Evolutionary conservation across 768 basidiomycete genomes (phyloP).

Genomic region (Rhizopogon vinicolor): DNA sequence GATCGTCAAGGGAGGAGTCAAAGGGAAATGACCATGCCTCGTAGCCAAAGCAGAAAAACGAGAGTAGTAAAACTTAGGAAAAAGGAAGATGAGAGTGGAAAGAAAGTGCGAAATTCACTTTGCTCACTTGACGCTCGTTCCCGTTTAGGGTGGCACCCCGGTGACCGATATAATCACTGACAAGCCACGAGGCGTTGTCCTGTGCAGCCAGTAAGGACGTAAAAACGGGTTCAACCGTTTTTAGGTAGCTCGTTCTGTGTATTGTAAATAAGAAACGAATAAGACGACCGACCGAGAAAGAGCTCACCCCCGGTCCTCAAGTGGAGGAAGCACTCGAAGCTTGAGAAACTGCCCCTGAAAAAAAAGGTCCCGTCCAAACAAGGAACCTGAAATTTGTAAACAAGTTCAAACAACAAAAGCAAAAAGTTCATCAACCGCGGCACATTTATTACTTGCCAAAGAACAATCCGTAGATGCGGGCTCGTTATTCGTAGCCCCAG

Average conservation of each 20-base stretch:
- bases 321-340: background rate
- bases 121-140: conserved; percentile 9
- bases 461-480: too few relatives aligned
- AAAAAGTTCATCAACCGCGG: too few relatives aligned
- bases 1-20: conserved; percentile 8
- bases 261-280: background rate
- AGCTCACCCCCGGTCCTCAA: background rate
- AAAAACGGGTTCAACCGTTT: background rate
- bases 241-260: background rate
- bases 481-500: too few relatives aligned
- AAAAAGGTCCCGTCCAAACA: background rate
- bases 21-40: conserved; percentile 11
- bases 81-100: conserved; percentile 5
- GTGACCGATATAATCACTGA: background rate
- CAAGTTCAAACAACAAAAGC: background rate
- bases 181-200: background rate
- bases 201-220: background rate
- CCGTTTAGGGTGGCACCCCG: conserved; percentile 6
- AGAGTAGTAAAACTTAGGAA: background rate
- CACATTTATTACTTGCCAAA: too few relatives aligned
- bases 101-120: conserved; percentile 3
- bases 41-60: conserved; percentile 8
- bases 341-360: background rate
- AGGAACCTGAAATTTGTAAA: background rate
- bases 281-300: background rate